These are phyloP conservation scores for Cytospora leucostoma DNA, from an alignment of 2,329 filamentous ascomycete genomes.

Conservation along the genomic window DNA sequence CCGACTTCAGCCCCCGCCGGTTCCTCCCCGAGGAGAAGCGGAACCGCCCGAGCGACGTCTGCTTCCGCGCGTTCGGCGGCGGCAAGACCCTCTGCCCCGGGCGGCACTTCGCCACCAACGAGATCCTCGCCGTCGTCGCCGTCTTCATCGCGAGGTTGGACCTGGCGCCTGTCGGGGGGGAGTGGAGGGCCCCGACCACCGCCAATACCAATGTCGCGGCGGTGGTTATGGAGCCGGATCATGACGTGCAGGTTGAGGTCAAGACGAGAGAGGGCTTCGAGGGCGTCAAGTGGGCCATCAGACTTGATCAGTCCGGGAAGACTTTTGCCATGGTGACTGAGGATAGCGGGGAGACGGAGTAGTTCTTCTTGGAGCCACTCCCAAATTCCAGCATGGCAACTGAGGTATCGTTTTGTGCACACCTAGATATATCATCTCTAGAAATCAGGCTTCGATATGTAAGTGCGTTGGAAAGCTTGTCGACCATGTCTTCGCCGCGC, in stretches of 20 bases:
- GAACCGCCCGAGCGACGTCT: conserved; percentile 30
- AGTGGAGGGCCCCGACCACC: conserved; percentile 33
- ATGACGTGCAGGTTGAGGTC: conserved; percentile 20
- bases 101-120: conserved; percentile 35
- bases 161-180: conserved; percentile 31
- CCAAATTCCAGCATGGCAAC: too few species aligned
- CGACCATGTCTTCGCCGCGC: too few species aligned
- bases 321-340: conserved; percentile 20
- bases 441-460: too few species aligned
- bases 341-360: neutral
- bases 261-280: conserved; percentile 14
- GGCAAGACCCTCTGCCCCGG: conserved; percentile 35
- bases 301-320: conserved; percentile 13
- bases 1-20: conserved; percentile 29
- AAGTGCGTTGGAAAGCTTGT: too few species aligned
- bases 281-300: conserved; percentile 7
- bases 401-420: too few species aligned
- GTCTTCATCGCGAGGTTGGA: conserved; percentile 34
- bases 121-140: conserved; percentile 33
- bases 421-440: too few species aligned
- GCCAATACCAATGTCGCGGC: conserved; percentile 35
- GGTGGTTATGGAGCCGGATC: conserved; percentile 34
- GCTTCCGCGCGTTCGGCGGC: conserved; percentile 34
- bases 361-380: too few species aligned
- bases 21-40: conserved; percentile 33